Evolutionary conservation across 768 basidiomycete genomes (phyloP).

Genomic region (Serendipita vermifera): DNA sequence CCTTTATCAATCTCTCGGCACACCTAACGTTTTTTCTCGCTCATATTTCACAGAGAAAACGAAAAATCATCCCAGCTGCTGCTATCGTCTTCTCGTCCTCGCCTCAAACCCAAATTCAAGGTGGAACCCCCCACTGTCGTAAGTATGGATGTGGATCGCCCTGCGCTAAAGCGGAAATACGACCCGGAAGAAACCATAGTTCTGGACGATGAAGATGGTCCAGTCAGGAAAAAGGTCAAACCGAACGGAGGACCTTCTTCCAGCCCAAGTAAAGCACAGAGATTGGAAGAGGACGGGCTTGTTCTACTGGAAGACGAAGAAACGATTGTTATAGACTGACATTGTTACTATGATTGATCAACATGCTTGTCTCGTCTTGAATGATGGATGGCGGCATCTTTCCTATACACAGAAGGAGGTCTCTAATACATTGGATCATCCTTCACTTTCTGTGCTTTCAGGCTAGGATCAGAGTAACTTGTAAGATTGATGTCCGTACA

Average conservation of each 20-base stretch:
- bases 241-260: slow-evolving; percentile 10
- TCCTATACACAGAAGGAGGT: too few species aligned
- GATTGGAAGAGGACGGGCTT: slow-evolving; percentile 63
- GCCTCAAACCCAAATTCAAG: slow-evolving; percentile 22
- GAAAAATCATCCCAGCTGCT: background rate
- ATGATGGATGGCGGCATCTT: too few species aligned
- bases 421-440: too few species aligned
- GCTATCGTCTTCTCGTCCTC: background rate
- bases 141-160: slow-evolving; percentile 18
- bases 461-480: too few species aligned
- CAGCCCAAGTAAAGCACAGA: slow-evolving; percentile 52
- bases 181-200: background rate
- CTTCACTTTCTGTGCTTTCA: too few species aligned
- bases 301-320: slow-evolving; percentile 44
- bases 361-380: too few species aligned
- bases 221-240: slow-evolving; percentile 1
- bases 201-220: background rate
- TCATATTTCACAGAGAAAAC: background rate
- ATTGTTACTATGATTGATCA: too few species aligned
- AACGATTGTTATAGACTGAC: background rate
- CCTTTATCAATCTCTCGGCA: background rate
- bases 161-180: slow-evolving; percentile 16
- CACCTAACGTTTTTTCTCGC: background rate
- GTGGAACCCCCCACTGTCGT: slow-evolving; percentile 48
- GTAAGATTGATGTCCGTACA: too few species aligned